These are phyloP conservation scores for Scenedesmus sp. DNA, from an alignment of 163 green algal species.

Conservation along the genomic window DNA sequence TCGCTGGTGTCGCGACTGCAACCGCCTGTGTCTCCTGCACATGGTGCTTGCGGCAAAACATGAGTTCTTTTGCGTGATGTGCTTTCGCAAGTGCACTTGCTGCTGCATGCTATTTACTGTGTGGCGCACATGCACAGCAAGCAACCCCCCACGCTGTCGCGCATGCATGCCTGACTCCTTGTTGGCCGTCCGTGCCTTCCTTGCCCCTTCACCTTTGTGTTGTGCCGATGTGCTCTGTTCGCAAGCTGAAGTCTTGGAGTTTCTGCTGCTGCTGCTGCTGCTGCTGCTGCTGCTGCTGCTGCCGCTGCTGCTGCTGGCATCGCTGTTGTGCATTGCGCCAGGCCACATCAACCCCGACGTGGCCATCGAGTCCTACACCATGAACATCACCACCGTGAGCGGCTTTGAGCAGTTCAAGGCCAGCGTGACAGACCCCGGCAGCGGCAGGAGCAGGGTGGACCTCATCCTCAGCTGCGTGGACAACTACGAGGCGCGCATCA, in stretches of 20 bases:
- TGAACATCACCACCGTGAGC: constrained; percentile 97
- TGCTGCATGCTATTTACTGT: background rate
- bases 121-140: background rate
- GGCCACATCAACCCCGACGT: constrained; percentile 97
- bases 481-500: constrained; percentile 99
- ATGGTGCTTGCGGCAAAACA: too few relatives aligned
- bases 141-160: too few relatives aligned
- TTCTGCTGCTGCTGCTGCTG: background rate
- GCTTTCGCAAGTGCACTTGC: background rate
- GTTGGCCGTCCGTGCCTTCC: too few relatives aligned
- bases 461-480: constrained; percentile 97
- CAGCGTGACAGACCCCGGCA: constrained; percentile 61
- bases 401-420: constrained; percentile 95
- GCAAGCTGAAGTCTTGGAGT: background rate
- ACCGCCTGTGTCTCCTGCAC: too few relatives aligned
- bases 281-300: background rate
- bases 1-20: too few relatives aligned
- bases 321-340: background rate
- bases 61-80: too few relatives aligned
- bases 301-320: background rate
- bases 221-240: background rate
- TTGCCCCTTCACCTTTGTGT: background rate
- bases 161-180: too few relatives aligned
- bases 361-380: constrained; percentile 91
- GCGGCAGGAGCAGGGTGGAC: constrained; percentile 80